Conservation (phyloP, 192 early-diverging fungal species). For the Endogone sp. region DNA sequence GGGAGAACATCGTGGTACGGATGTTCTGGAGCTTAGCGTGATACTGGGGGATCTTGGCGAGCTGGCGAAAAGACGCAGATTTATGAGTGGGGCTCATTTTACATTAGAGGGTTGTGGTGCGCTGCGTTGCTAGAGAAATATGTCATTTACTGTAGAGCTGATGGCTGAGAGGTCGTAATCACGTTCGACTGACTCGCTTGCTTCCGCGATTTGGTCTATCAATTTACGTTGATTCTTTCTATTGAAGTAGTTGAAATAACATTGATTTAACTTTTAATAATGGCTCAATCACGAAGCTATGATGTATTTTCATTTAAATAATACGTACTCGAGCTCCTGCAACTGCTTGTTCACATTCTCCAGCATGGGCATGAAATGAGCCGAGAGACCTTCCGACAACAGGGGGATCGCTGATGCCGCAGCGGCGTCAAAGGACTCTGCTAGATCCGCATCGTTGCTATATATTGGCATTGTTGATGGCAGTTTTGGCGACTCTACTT, state of each 20-base stretch:
- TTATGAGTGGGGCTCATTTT: neutral
- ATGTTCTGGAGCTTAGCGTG: slow-evolving; percentile 21
- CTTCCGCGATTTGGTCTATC: neutral
- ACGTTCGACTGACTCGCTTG: neutral
- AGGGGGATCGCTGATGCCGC: neutral
- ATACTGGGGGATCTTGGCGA: slow-evolving; percentile 7
- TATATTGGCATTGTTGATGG: too few species aligned
- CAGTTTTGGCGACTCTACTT: neutral
- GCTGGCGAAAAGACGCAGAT: too few species aligned
- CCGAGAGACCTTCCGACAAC: neutral
- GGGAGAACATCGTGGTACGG: slow-evolving; percentile 16
- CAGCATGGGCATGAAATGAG: neutral
- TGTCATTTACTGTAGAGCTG: neutral
- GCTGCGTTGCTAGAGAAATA: neutral
- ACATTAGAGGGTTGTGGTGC: too few species aligned
- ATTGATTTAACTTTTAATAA: neutral
- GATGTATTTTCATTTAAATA: too few species aligned
- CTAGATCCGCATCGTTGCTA: too few species aligned
- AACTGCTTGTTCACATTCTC: neutral
- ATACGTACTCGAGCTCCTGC: neutral
- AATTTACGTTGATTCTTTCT: neutral
- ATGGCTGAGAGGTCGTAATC: neutral
- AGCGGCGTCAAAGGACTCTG: neutral
- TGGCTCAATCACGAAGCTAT: neutral
- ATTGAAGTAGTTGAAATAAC: neutral